Base-by-base conservation (phyloP, 306 rosid genomes). In the Begonia peltatifolia region DNA sequence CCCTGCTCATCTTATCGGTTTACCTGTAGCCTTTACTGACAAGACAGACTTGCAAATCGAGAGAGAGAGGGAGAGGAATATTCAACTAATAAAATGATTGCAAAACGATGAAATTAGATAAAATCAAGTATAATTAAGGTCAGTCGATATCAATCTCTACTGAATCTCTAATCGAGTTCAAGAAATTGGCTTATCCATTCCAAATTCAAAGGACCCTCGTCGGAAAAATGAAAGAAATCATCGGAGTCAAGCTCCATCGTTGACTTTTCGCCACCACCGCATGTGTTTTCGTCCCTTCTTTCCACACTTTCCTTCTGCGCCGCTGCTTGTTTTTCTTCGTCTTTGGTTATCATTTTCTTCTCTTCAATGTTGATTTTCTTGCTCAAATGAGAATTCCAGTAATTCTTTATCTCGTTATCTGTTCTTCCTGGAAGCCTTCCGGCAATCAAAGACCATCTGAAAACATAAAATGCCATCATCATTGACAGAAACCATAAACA, bases 331-430 rank as follows among this genome's bases (percentile, higher is more conserved):
- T 18, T 54, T 25, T 36, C 7, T 12, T 30, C 38, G 57, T 18
- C 53, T 47, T 18, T 30, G 38, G 6, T 6, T 60, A 59, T 52
- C 63, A 12, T n/a, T 44, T 43, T 68, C 64, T 38, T 76, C 75
- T 35, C 10, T 57, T 15, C 46, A 16, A 46, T 25, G 61, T 12
- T 63, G 41, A 77, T 63, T 61, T 71, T 77, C 67, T 69, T 77
- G 71, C 79, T 69, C 79, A 77, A 77, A 69, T 77, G 79, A 66
- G 83, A 77, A 42, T 69, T 78, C 84, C 84, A 78, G 61, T 78
- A 70, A 59, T 78, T 78, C 54, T 78, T 78, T 30, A 78, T 78
- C 67, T 78, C 84, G 64, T 78, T 78, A 49, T 78, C 84, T 54
- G 84, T 78, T 62, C 80, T 64, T 14, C 84, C 84, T 0, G 84